Base-by-base conservation (phyloP, 164 flowering plant genomes). In the Amborella trichopoda region DNA sequence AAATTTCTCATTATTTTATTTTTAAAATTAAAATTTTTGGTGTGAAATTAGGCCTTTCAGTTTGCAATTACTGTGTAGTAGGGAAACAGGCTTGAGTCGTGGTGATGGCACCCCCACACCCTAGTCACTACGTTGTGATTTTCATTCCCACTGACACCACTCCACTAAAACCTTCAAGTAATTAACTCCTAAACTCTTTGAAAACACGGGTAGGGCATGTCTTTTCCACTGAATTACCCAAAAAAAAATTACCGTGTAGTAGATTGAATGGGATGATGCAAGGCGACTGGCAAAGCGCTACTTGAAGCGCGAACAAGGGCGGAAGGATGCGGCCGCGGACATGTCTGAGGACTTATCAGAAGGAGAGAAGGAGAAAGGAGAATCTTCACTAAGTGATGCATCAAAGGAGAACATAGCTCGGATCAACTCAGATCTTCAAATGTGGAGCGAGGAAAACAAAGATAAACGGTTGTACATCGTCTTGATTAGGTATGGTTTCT, bases 191-290 rank as follows among this genome's bases (percentile, higher is more conserved):
- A n/a, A n/a, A n/a, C n/a, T n/a, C n/a, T n/a, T n/a, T n/a, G n/a
- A n/a, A n/a, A n/a, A n/a, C n/a, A n/a, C n/a, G n/a, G n/a, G n/a
- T n/a, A n/a, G n/a, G n/a, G n/a, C n/a, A n/a, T n/a, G n/a, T n/a
- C n/a, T n/a, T n/a, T n/a, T n/a, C n/a, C n/a, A n/a, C n/a, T n/a
- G n/a, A n/a, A n/a, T n/a, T n/a, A n/a, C n/a, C n/a, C n/a, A n/a
- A n/a, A n/a, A n/a, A n/a, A n/a, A n/a, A n/a, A n/a, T n/a, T n/a
- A n/a, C n/a, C n/a, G n/a, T n/a, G n/a, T 54, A 33, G 48, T 62
- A 85, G 95, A 75, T 81, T 51, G 83, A 68, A 28, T 75, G 81
- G 80, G 88, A 77, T 37, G 81, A 74, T 55, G 70, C 78, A 41
- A 65, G 54, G 13, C 70, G 66, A 54, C 76, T 78, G 4, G 72